phyloP scores from a whole-genome alignment of 2,329 filamentous ascomycete genomes.

The Pleurostoma richardsiae region DNA sequence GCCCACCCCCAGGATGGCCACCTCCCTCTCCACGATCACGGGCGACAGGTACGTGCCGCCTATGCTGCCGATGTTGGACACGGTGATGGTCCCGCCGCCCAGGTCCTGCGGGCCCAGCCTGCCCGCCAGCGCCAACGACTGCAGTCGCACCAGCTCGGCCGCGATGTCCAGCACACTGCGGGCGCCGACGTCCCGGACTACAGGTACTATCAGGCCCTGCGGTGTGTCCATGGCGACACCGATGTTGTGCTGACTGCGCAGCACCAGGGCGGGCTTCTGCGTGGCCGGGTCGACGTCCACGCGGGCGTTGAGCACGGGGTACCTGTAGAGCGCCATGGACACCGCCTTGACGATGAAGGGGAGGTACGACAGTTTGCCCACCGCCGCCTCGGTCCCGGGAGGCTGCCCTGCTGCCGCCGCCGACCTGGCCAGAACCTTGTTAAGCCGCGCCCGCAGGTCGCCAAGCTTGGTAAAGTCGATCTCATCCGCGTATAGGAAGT shows the following conservation, averaged over 20 bases:
- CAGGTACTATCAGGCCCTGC: conserved; percentile 81
- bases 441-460: conserved; percentile 68
- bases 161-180: conserved; percentile 77
- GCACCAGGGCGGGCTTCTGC: conserved; percentile 68
- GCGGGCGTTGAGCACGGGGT: conserved; percentile 82
- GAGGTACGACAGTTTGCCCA: conserved; percentile 76
- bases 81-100: conserved; percentile 82
- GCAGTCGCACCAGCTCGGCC: conserved; percentile 68
- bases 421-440: conserved; percentile 49
- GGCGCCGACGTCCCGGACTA: conserved; percentile 76
- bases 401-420: conserved; percentile 35
- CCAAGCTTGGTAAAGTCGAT: conserved; percentile 75
- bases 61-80: conserved; percentile 94
- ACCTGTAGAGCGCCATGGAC: conserved; percentile 74
- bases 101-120: conserved; percentile 73
- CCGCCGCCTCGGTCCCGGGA: conserved; percentile 17
- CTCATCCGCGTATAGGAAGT: conserved; percentile 93
- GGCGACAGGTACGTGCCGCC: conserved; percentile 89
- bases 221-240: conserved; percentile 95
- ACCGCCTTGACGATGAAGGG: conserved; percentile 96
- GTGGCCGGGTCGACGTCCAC: conserved; percentile 57
- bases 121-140: conserved; percentile 66
- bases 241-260: conserved; percentile 86
- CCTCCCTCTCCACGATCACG: conserved; percentile 84
- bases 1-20: conserved; percentile 87